phyloP scores from a whole-genome alignment of 257 asterid species.

The Penstemon barbatus region DNA sequence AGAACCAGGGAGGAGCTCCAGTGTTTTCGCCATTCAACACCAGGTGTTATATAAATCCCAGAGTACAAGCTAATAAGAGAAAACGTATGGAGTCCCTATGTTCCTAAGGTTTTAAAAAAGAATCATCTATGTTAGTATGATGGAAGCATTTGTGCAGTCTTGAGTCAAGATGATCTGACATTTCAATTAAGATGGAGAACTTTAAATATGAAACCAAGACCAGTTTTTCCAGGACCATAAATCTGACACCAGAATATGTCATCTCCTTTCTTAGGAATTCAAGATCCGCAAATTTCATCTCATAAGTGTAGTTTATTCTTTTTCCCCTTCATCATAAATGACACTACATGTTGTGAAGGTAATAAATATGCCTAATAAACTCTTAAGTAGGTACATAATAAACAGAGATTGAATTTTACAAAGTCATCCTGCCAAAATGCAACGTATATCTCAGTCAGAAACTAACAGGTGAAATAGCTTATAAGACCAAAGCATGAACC shows the following conservation, averaged over 20 bases:
- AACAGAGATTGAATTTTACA: background rate
- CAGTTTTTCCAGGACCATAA: background rate
- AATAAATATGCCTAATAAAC: background rate
- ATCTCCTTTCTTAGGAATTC: background rate
- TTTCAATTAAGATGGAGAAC: background rate
- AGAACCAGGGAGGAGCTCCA: background rate
- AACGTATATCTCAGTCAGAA: constrained; percentile 3
- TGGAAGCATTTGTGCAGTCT: background rate
- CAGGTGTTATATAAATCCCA: background rate
- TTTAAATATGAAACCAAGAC: background rate
- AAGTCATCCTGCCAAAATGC: background rate
- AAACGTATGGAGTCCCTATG: background rate
- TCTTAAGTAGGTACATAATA: background rate
- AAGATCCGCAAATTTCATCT: background rate
- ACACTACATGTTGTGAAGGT: background rate
- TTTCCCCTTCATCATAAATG: background rate
- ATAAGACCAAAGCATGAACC: constrained; percentile 14
- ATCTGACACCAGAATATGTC: background rate
- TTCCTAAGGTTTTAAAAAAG: background rate
- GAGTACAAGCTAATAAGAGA: background rate
- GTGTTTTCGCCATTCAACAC: background rate
- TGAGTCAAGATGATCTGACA: background rate
- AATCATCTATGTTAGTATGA: background rate
- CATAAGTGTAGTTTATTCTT: background rate
- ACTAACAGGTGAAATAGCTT: background rate